A percentile compares a stretch with the other conserved stretches of the same genome.
phyloP scores from a whole-genome alignment of 371 early-diverging fungal genomes.

The Mucor irregularis region DNA sequence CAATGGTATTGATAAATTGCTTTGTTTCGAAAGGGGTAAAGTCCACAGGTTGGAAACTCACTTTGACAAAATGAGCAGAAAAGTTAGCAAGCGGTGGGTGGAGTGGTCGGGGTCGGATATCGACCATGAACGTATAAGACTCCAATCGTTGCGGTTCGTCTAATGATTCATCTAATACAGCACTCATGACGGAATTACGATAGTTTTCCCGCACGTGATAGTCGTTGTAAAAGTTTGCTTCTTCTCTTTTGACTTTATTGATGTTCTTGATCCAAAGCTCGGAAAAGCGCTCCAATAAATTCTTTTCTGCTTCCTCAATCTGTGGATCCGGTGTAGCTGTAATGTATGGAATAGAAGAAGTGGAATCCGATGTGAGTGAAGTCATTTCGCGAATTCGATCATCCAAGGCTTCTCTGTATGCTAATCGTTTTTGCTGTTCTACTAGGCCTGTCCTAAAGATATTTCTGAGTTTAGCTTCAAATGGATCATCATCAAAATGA shows the following conservation, averaged over 20 bases:
- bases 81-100: slow-evolving; percentile 43
- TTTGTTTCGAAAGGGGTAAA: slow-evolving; percentile 41
- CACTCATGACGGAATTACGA: background rate
- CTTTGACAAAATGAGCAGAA: slow-evolving; percentile 19
- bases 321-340: background rate
- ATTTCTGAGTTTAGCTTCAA: slow-evolving; percentile 40
- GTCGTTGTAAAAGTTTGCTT: slow-evolving; percentile 8
- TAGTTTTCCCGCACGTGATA: background rate
- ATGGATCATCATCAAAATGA: slow-evolving; percentile 47
- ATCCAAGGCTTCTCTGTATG: slow-evolving; percentile 48
- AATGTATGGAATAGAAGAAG: background rate
- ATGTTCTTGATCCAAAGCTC: slow-evolving; percentile 41
- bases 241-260: slow-evolving; percentile 24
- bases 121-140: slow-evolving; percentile 7
- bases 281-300: slow-evolving; percentile 20
- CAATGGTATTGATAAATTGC: slow-evolving; percentile 54
- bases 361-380: background rate
- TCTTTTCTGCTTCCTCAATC: slow-evolving; percentile 6
- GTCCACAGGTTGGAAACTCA: slow-evolving; percentile 33
- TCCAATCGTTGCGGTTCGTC: slow-evolving; percentile 3
- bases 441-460: slow-evolving; percentile 40
- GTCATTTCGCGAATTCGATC: slow-evolving; percentile 32
- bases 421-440: slow-evolving; percentile 49
- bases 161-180: background rate
- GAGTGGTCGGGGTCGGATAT: slow-evolving; percentile 7